A percentile compares a stretch with the other conserved stretches of the same genome.
Conservation (phyloP, 2,329 filamentous ascomycete genomes). For the Xylaria sp. region DNA sequence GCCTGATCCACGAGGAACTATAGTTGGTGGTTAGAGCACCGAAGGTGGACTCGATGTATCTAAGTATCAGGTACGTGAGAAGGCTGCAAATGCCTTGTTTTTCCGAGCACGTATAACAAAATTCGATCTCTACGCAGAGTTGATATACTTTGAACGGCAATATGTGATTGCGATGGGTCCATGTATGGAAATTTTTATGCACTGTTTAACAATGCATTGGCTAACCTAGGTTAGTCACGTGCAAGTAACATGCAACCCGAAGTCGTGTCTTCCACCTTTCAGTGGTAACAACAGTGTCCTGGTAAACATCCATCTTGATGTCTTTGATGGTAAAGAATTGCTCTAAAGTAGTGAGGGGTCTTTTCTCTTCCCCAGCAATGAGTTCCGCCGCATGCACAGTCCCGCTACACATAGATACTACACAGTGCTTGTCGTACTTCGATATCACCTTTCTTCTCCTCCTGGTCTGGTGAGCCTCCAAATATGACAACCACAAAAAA, state of each 20-base stretch:
- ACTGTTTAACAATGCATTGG: constrained; percentile 2
- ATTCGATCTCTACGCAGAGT: background rate
- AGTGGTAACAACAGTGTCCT: background rate
- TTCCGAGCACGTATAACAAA: background rate
- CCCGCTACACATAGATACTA: constrained; percentile 36
- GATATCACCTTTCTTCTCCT: constrained; percentile 29
- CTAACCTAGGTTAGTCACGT: constrained; percentile 22
- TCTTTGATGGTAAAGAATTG: constrained; percentile 4
- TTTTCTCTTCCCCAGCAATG: constrained; percentile 4
- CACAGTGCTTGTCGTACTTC: constrained; percentile 33
- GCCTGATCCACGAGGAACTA: constrained; percentile 1
- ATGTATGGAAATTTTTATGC: constrained; percentile 27
- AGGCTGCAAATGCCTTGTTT: background rate
- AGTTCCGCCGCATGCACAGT: constrained; percentile 36
- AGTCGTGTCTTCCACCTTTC: background rate
- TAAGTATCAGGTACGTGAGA: background rate
- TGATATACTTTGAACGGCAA: background rate
- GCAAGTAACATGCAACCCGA: background rate
- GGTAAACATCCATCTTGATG: background rate
- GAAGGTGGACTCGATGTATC: background rate
- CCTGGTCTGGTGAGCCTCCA: constrained; percentile 19
- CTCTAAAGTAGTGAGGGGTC: background rate
- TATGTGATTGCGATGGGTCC: background rate
- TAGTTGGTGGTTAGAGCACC: background rate
- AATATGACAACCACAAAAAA: constrained; percentile 31